Evolutionary conservation across 805 yeast genomes (phyloP).

Genomic region (Yueomyces sp.): DNA sequence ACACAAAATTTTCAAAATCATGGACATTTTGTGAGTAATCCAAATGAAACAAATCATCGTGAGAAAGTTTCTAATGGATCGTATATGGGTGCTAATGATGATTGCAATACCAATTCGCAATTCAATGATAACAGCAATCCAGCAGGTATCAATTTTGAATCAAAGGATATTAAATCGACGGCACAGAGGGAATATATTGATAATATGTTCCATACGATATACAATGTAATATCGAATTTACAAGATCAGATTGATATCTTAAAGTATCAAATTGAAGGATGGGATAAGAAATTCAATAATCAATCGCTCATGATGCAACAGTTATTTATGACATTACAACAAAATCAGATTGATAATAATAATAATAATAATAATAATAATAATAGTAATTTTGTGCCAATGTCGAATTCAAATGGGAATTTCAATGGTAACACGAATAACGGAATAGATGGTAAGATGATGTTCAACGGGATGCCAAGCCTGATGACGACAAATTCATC

Average conservation of each 20-base stretch:
- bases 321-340: not conserved
- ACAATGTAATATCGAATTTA: conserved; percentile 5
- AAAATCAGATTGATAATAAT: not conserved
- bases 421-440: not conserved
- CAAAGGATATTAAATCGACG: not conserved
- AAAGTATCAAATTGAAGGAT: conserved; percentile 3
- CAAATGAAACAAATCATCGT: not conserved
- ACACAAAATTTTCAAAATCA: not conserved
- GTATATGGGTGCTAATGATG: not conserved
- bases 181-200: conserved; percentile 3
- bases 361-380: not conserved
- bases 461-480: too few relatives aligned
- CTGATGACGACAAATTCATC: too few relatives aligned
- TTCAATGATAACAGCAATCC: conserved; percentile 1
- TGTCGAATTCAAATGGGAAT: not conserved
- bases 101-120: not conserved
- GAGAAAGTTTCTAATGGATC: not conserved
- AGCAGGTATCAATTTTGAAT: conserved; percentile 1
- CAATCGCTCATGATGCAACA: conserved; percentile 1
- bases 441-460: too few relatives aligned
- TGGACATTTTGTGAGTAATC: not conserved
- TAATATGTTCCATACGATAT: conserved; percentile 5
- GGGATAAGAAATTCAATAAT: conserved; percentile 1
- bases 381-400: not conserved
- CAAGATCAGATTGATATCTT: conserved; percentile 7